Percentiles rank a stretch among this genome's conserved stretches.
phyloP scores from a whole-genome alignment of 805 yeast species.

The Saccharomyces eubayanus region DNA sequence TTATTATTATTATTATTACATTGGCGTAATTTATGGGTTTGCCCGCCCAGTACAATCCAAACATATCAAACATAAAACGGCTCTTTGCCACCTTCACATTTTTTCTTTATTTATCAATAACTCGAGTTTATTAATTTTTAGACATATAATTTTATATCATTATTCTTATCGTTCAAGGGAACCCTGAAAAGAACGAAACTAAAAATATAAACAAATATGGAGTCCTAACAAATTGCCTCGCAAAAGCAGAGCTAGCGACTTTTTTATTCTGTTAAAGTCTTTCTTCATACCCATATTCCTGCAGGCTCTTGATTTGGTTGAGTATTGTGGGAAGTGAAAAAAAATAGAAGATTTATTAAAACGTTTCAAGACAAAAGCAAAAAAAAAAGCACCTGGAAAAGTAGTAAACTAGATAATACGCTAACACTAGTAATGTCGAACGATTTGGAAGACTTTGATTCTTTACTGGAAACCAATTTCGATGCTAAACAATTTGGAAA shows the following conservation, averaged over 20 bases:
- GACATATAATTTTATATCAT: neutral
- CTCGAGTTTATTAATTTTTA: neutral
- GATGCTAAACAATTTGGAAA: slow-evolving; percentile 18
- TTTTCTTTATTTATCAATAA: neutral
- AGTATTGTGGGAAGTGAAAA: neutral
- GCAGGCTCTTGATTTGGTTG: neutral
- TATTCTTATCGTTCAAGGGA: neutral
- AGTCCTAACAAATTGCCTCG: neutral
- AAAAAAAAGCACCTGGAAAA: neutral
- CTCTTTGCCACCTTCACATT: neutral
- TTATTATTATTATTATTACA: neutral
- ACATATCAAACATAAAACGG: neutral
- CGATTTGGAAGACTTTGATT: slow-evolving; percentile 22
- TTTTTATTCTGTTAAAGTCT: neutral
- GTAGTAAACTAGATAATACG: neutral
- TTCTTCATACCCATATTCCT: neutral
- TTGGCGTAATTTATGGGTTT: neutral
- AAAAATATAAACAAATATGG: neutral
- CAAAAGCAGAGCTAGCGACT: neutral
- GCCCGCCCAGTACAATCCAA: neutral
- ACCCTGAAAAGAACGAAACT: neutral
- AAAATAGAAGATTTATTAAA: neutral
- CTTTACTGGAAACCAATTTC: slow-evolving; percentile 16
- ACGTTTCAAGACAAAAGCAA: neutral
- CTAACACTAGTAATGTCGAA: slow-evolving; percentile 4